Evolutionary conservation across 1,284 basidiomycete genomes (phyloP), one percentile per base, ranked within the genome.

Genomic region (Chondrostereum purpureum): DNA sequence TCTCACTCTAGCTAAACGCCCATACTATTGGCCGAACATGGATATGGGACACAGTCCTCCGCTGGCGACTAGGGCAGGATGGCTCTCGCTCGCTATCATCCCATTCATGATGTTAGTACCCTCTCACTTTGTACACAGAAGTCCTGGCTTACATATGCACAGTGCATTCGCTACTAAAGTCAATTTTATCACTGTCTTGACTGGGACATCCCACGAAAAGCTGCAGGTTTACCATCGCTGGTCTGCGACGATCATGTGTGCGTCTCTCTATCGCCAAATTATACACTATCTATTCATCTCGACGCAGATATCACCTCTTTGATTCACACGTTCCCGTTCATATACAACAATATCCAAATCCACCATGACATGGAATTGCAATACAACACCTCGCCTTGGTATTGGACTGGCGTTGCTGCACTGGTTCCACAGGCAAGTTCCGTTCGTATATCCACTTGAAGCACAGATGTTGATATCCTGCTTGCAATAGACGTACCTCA

Each of bases 161-260:
- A 65, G 62, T 20, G 61, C 59, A 1, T 65, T 71, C 50, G 65
- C 63, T 2, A 62, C 62, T n/a, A 72, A 72, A 45, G 56, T 65
- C 44, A 71, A 70, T 53, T 50, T 61, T 36, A 55, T 72, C 37
- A 59, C 57, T 3, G 50, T 69, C 37, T 46, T 70, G 18, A 67
- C 68, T 4, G 65, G 67, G 14, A 60, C 63, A 10, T 67, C 67
- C n/a, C 69, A 71, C 50, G 69, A 71, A 53, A 67, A 68, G 52
- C 62, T 72, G 1, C 68, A 71, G 48, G 65, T 70, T 5, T 67
- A 63, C 51, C 70, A 72, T 48, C 66, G 67, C 33, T 69, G 68
- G 62, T 51, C 65, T 0, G 63, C 64, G 4, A 53, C 62, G 46
- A 46, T 65, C 21, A 65, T 66, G 61, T 64, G 64, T 66, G 50